phyloP scores from a whole-genome alignment of 176 grass and related monocot genomes.

The Tuctoria greenei region DNA sequence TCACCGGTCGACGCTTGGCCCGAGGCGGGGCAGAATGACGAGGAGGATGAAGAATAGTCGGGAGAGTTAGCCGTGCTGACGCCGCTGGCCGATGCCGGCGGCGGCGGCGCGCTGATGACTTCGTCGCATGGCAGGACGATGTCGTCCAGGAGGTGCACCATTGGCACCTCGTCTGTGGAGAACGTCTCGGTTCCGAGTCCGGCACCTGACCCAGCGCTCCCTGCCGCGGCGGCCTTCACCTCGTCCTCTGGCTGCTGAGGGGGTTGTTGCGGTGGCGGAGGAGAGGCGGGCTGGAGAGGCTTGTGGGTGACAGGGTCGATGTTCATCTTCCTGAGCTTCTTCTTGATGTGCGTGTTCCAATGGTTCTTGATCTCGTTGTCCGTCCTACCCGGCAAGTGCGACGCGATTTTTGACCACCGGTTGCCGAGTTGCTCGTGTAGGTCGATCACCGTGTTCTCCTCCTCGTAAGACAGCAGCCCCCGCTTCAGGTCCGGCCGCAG shows the following conservation, averaged over 20 bases:
- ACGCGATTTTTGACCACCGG: conserved; percentile 92
- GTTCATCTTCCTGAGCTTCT: too few relatives aligned
- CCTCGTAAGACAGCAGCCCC: conserved; percentile 59
- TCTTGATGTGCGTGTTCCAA: too few relatives aligned
- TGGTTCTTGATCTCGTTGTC: conserved; percentile 80
- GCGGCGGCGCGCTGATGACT: not conserved
- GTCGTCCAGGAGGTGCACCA: conserved; percentile 50
- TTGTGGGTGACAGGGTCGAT: too few relatives aligned
- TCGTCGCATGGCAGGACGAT: conserved; percentile 40
- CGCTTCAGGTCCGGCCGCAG: conserved; percentile 80
- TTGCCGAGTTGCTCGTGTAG: conserved; percentile 87
- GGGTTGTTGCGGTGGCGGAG: too few relatives aligned
- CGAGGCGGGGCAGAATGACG: conserved; percentile 17
- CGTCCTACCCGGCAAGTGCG: conserved; percentile 40
- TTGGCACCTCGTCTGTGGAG: conserved; percentile 53
- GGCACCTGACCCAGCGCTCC: not conserved
- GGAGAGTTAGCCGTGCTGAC: conserved; percentile 8
- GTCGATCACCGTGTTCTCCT: conserved; percentile 76
- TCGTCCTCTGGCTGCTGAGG: not conserved
- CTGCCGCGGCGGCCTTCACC: not conserved
- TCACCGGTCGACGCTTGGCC: conserved; percentile 28
- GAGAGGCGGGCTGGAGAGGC: too few relatives aligned
- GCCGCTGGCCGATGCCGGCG: not conserved
- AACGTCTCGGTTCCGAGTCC: conserved; percentile 24
- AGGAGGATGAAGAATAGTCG: not conserved